These are phyloP conservation scores for Chenopodium suecicum DNA, from an alignment of 148 eudicot genomes.

Conservation along the genomic window DNA sequence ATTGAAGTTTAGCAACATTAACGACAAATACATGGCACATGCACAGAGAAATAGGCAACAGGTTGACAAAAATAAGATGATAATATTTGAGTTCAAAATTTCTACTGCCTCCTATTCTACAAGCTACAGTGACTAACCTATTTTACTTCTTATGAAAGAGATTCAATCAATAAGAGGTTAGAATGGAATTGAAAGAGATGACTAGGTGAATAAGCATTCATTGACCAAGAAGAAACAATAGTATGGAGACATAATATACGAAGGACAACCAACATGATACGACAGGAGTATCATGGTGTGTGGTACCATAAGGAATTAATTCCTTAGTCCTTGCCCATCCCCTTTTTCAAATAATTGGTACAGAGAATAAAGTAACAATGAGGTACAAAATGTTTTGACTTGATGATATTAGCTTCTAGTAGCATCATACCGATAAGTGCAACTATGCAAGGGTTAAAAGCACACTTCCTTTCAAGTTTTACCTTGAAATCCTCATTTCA, in stretches of 20 bases:
- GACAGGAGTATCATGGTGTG: background rate
- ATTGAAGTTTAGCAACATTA: background rate
- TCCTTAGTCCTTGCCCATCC: background rate
- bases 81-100: background rate
- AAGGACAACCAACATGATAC: background rate
- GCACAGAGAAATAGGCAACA: background rate
- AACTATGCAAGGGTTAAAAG: background rate
- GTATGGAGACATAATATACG: background rate
- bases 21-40: background rate
- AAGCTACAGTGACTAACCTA: background rate
- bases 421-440: background rate
- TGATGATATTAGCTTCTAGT: background rate
- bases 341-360: background rate
- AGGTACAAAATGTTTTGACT: background rate
- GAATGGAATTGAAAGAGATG: background rate
- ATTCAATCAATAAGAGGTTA: background rate
- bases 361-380: background rate
- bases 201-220: background rate
- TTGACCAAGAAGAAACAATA: background rate
- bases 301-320: background rate
- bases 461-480: background rate
- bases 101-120: background rate
- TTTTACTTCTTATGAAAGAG: background rate
- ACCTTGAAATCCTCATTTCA: background rate
- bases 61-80: background rate